Percentiles rank a stretch among this genome's conserved stretches.
Conservation (phyloP, 2,329 filamentous ascomycete genomes). For the Pseudocercospora fuligena region DNA sequence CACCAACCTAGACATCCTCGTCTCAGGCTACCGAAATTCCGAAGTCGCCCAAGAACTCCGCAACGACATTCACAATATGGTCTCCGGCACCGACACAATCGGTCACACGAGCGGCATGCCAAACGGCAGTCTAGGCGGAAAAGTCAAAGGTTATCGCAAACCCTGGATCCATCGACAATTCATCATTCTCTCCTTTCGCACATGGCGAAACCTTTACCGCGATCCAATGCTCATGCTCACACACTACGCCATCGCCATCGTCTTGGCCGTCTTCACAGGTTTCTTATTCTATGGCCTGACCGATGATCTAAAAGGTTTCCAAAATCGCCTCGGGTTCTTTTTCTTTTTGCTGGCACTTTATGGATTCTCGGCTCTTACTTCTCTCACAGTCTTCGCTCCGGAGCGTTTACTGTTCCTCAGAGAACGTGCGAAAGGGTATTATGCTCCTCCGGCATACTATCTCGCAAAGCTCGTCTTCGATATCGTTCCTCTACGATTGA, state of each 20-base stretch:
- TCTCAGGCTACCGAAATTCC: slow-evolving; percentile 75
- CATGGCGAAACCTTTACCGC: slow-evolving; percentile 96
- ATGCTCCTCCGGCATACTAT: slow-evolving; percentile 92
- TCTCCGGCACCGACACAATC: slow-evolving; percentile 71
- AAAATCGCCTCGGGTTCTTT: slow-evolving; percentile 95
- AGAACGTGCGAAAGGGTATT: slow-evolving; percentile 96
- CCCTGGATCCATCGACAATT: slow-evolving; percentile 83
- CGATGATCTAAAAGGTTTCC: slow-evolving; percentile 95
- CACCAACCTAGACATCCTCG: slow-evolving; percentile 82
- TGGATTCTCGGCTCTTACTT: slow-evolving; percentile 94
- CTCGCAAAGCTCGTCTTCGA: slow-evolving; percentile 97
- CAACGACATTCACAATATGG: slow-evolving; percentile 76
- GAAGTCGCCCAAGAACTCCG: slow-evolving; percentile 74
- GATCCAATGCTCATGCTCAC: slow-evolving; percentile 99
- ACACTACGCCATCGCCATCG: slow-evolving; percentile 95
- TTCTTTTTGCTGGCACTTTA: slow-evolving; percentile 96
- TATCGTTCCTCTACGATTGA: slow-evolving; percentile 88
- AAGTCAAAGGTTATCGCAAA: slow-evolving; percentile 78
- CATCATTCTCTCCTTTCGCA: slow-evolving; percentile 82
- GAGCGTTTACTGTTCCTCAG: slow-evolving; percentile 90
- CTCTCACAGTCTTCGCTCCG: slow-evolving; percentile 87
- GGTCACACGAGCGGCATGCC: slow-evolving; percentile 55
- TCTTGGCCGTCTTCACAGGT: slow-evolving; percentile 90
- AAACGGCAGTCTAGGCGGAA: slow-evolving; percentile 55
- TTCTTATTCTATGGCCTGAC: slow-evolving; percentile 96